Base-by-base conservation (phyloP, 495 filamentous ascomycete species). In the Tuber borchii region DNA sequence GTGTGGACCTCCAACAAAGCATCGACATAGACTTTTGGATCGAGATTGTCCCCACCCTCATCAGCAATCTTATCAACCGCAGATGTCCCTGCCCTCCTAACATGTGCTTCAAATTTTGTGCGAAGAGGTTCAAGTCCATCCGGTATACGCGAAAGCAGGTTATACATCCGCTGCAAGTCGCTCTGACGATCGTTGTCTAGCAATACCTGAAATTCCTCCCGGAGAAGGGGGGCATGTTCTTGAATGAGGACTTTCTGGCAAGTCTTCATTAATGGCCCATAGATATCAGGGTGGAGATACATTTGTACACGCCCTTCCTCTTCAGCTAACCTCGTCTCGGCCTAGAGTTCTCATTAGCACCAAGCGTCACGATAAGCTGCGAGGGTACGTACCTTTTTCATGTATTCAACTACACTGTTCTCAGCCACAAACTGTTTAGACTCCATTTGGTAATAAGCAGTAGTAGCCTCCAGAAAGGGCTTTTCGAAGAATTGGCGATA, bases 341-440 rank as follows among this genome's bases (percentile, higher is more conserved):
- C 96, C 81, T 83, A 70, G 12, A 61, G 75, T 46, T 44, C 69
- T 56, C 8, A 56, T 81, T 71, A 81, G 74, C 9, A 73, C 45
- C 39, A 72, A n/a, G 69, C n/a, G 17, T 19, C 26, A 34, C 56
- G 14, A 65, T 19, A 34, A 65, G 26, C 26, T 65, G 1, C 26
- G 56, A 19, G 69, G 17, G 17, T 37, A 69, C 80, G 61, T 48
- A 81, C 81, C 87, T 99, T 99, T 87, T 98, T 98, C 96, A 98
- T 98, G 85, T 98, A 99, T 82, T 99, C 95, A 43, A 99, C 94
- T 10, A 98, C 94, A 78, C 92, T 97, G 82, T 99, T 99, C 83
- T 98, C 95, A 12, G 93, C 91, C 16, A 98, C 90, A 82, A 98
- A 99, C 80, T 92, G 91, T 76, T 93, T 92, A 73, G 94, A 97